phyloP scores from a whole-genome alignment of 2,329 filamentous ascomycete species.

The Fusarium heterosporum region DNA sequence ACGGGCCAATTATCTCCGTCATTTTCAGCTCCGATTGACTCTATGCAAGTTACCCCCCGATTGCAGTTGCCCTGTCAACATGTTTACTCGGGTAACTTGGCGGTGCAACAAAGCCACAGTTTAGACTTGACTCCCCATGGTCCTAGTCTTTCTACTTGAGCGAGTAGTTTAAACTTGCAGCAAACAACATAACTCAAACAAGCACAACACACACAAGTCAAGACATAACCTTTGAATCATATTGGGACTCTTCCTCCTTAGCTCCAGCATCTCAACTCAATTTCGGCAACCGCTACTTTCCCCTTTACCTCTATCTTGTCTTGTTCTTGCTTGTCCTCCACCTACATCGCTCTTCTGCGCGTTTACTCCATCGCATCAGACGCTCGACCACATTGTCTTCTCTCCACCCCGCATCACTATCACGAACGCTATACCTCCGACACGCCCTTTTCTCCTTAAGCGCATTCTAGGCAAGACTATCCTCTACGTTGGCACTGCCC shows the following conservation, averaged over 20 bases:
- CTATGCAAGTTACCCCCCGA: constrained; percentile 18
- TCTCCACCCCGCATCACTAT: constrained; percentile 37
- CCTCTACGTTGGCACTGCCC: not conserved
- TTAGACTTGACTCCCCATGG: constrained; percentile 42
- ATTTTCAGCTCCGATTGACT: constrained; percentile 31
- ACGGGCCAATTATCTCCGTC: constrained; percentile 40
- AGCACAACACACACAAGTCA: constrained; percentile 6
- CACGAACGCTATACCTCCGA: constrained; percentile 17
- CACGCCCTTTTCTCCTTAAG: constrained; percentile 1
- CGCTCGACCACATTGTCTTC: constrained; percentile 19
- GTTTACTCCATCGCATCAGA: constrained; percentile 32
- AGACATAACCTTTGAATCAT: constrained; percentile 13
- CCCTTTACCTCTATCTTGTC: constrained; percentile 10
- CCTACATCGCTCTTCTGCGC: constrained; percentile 11
- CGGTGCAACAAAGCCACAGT: constrained; percentile 44
- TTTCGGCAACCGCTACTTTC: constrained; percentile 1
- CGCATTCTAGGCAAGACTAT: constrained; percentile 13
- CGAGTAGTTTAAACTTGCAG: constrained; percentile 34
- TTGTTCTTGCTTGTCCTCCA: not conserved
- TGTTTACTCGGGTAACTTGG: constrained; percentile 49
- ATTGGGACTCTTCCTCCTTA: constrained; percentile 14
- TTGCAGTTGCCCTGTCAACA: constrained; percentile 53
- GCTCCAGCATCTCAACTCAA: constrained; percentile 20
- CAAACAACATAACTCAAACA: constrained; percentile 32
- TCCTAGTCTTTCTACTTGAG: constrained; percentile 34